phyloP scores from a whole-genome alignment of 495 filamentous ascomycete species.

The Penicillium parvum region DNA sequence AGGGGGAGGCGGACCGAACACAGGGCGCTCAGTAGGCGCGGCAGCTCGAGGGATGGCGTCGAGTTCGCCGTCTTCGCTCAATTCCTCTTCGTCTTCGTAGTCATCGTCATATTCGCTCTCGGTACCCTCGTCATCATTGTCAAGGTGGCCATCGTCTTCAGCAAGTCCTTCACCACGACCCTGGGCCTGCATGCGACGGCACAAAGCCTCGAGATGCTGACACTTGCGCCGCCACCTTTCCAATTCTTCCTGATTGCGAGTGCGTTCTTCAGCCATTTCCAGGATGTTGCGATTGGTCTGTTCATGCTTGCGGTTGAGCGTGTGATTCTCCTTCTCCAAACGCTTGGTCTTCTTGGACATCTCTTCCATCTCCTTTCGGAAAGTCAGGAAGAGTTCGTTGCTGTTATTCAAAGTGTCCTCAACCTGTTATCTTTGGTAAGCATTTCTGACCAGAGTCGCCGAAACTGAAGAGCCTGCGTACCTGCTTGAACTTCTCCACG shows the following conservation, averaged over 20 bases:
- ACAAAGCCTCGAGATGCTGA: slow-evolving; percentile 86
- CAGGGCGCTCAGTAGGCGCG: slow-evolving; percentile 45
- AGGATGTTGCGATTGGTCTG: slow-evolving; percentile 91
- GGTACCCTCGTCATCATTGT: slow-evolving; percentile 66
- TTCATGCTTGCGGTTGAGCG: slow-evolving; percentile 87
- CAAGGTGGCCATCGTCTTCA: slow-evolving; percentile 44
- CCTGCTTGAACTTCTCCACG: slow-evolving; percentile 99
- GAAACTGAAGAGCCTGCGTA: slow-evolving; percentile 44
- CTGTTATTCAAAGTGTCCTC: slow-evolving; percentile 98
- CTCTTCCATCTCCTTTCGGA: slow-evolving; percentile 99
- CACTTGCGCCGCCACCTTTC: slow-evolving; percentile 83
- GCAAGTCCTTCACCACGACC: slow-evolving; percentile 64
- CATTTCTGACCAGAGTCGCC: no score
- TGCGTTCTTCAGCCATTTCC: slow-evolving; percentile 96
- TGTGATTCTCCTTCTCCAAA: slow-evolving; percentile 92
- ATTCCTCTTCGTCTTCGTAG: slow-evolving; percentile 64
- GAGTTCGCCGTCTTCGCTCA: slow-evolving; percentile 64
- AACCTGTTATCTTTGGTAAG: slow-evolving; percentile 58
- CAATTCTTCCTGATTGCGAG: slow-evolving; percentile 71
- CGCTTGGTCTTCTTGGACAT: slow-evolving; percentile 99
- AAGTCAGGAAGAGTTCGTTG: slow-evolving; percentile 96
- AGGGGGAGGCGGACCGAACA: slow-evolving; percentile 54
- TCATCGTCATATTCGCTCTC: slow-evolving; percentile 68
- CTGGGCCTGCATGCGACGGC: slow-evolving; percentile 90
- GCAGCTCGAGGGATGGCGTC: slow-evolving; percentile 41